Evolutionary conservation across 768 basidiomycete species (phyloP).

Genomic region (Xerocomus brunneocitrinus): DNA sequence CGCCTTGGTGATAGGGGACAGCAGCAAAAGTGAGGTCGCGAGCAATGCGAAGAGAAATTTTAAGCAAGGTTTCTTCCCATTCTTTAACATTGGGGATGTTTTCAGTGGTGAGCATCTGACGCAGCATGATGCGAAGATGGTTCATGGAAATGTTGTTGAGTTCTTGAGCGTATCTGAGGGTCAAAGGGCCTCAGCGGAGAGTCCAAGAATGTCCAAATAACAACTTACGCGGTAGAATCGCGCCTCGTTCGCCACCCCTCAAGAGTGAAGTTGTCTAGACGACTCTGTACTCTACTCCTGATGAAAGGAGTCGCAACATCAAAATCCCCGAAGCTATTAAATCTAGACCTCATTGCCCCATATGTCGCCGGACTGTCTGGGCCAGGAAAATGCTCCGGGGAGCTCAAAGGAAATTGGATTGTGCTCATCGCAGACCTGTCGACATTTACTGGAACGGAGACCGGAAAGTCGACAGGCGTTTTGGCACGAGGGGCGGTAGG

Average conservation of each 20-base stretch:
- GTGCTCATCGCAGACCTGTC: conserved; percentile 55
- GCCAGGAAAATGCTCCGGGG: conserved; percentile 57
- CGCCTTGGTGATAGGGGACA: conserved; percentile 69
- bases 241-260: conserved; percentile 86
- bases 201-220: conserved; percentile 2
- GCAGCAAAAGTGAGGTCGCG: conserved; percentile 78
- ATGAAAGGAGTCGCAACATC: conserved; percentile 75
- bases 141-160: conserved; percentile 83
- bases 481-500: conserved; percentile 42
- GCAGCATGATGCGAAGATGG: conserved; percentile 86
- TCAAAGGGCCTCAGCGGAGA: conserved; percentile 1
- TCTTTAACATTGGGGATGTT: conserved; percentile 75
- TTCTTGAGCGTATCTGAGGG: conserved; percentile 69
- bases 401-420: conserved; percentile 76
- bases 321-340: conserved; percentile 68
- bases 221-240: conserved; percentile 83
- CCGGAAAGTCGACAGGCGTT: conserved; percentile 55
- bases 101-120: conserved; percentile 83
- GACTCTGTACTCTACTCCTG: conserved; percentile 78
- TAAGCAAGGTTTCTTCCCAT: conserved; percentile 85
- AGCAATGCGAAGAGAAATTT: conserved; percentile 80
- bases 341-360: conserved; percentile 53
- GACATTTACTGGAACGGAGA: conserved; percentile 45
- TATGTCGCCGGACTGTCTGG: conserved; percentile 53
- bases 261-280: conserved; percentile 52